These are phyloP conservation scores for Cladosporium cucumerinum DNA, from an alignment of 2,329 filamentous ascomycete genomes.

Conservation along the genomic window DNA sequence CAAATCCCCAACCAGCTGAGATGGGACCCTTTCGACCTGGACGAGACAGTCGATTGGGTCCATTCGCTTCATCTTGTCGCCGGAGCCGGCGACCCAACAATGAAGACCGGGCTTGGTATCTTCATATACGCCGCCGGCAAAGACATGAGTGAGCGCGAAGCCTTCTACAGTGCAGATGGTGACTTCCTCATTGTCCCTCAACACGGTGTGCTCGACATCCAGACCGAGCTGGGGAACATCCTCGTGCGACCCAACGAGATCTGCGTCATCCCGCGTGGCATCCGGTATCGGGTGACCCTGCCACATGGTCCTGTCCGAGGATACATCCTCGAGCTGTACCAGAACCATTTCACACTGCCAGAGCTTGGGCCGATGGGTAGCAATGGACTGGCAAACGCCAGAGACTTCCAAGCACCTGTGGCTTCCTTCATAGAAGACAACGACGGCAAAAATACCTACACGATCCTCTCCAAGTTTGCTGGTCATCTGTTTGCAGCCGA, in stretches of 20 bases:
- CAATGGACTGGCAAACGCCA: constrained; percentile 62
- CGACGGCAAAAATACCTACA: constrained; percentile 53
- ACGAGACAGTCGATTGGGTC: constrained; percentile 66
- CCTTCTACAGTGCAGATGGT: constrained; percentile 78
- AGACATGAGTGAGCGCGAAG: constrained; percentile 69
- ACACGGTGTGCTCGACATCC: constrained; percentile 62
- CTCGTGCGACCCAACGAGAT: constrained; percentile 67
- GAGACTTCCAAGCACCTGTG: constrained; percentile 63
- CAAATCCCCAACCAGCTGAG: constrained; percentile 78
- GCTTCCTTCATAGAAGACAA: constrained; percentile 56
- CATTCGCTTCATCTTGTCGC: constrained; percentile 69
- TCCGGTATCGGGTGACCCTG: constrained; percentile 60
- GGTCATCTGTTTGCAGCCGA: constrained; percentile 59
- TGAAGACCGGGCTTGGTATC: constrained; percentile 76
- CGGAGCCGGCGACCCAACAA: constrained; percentile 72
- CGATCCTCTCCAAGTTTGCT: constrained; percentile 59
- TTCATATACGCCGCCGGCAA: constrained; percentile 76
- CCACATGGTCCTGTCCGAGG: constrained; percentile 60
- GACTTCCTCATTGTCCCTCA: constrained; percentile 66
- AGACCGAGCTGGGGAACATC: constrained; percentile 64
- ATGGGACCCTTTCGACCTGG: constrained; percentile 75
- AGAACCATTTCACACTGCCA: constrained; percentile 62
- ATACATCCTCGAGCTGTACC: constrained; percentile 66
- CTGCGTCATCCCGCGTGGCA: constrained; percentile 62
- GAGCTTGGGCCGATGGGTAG: constrained; percentile 65